phyloP scores from a whole-genome alignment of 352 stramenopile genomes.

The Phytophthora hybrid region DNA sequence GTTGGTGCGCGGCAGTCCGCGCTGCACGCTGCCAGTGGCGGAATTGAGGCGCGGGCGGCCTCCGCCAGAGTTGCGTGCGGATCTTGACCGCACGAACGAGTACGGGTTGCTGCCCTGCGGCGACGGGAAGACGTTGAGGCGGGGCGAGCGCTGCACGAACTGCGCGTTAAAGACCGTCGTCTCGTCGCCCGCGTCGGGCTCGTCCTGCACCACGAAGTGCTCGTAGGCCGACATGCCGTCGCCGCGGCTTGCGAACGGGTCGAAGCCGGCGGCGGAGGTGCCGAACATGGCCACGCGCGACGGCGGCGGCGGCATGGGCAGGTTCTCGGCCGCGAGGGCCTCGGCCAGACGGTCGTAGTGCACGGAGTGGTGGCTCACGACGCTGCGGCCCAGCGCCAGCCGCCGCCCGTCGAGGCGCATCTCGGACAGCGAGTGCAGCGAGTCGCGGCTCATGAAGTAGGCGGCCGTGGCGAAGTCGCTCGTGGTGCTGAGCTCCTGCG shows the following conservation, averaged over 20 bases:
- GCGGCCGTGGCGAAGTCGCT: conserved; percentile 55
- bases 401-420: conserved; percentile 49
- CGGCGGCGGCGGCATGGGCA: conserved; percentile 20
- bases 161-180: conserved; percentile 56
- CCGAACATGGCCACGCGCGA: conserved; percentile 52
- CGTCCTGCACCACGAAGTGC: conserved; percentile 67
- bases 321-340: conserved; percentile 46
- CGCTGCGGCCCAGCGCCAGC: conserved; percentile 53
- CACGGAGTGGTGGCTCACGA: conserved; percentile 76
- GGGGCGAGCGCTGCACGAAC: conserved; percentile 46
- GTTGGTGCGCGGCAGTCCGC: no score
- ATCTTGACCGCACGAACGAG: conserved; percentile 27
- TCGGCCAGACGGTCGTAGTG: conserved; percentile 59
- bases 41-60: conserved; percentile 15
- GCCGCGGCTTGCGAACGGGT: conserved; percentile 57
- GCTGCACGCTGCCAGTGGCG: conserved; percentile 9
- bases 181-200: conserved; percentile 40
- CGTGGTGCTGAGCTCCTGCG: conserved; percentile 56
- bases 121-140: conserved; percentile 29
- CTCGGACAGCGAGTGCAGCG: conserved; percentile 48
- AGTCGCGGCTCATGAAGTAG: conserved; percentile 61
- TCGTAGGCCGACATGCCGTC: conserved; percentile 63
- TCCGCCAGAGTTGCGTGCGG: conserved; percentile 18
- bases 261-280: conserved; percentile 54
- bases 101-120: conserved; percentile 28